Evolutionary conservation across 306 rosid genomes (phyloP), one percentile per base, ranked within the genome.

Genomic region (Pyrus betulifolia): DNA sequence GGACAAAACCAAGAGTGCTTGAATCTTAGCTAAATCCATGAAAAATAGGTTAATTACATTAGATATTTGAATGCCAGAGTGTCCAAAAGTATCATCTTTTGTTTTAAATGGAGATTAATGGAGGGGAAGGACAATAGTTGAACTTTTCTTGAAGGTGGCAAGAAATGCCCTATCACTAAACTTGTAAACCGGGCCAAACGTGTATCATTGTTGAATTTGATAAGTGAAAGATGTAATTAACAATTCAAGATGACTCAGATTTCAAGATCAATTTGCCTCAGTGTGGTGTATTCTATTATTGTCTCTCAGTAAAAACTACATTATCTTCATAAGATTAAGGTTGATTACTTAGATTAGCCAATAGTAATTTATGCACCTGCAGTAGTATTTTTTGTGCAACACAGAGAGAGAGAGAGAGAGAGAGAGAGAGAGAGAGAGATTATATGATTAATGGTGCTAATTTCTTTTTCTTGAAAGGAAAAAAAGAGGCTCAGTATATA

Each of bases 171-270:
- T 42, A 80, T 78, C 77, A 75, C 79, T 84, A 75, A 75, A 35
- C 51, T 21, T 35, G 22, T 19, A 66, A 66, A 27, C 70, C 28
- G 5, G 45, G 78, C 82, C 70, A 77, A 67, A 83, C 75, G 13
- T 25, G 14, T 31, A 66, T 69, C 55, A 86, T 84, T 86, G 84
- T 83, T 84, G 81, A 76, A 76, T 77, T 87, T 78, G 79, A 85
- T 81, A 74, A 79, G 79, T 71, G 6, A 78, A 80, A 78, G 63
- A 82, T 35, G 80, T 78, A 63, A 68, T 80, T 74, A 77, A 57
- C 54, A 79, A 70, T 82, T 81, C 79, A 69, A 68, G 81, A 78
- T 74, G 83, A 85, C 76, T 82, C 83, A 19, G 60, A 66, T 81
- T 52, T 79, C 57, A 79, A 88, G 83, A 33, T 69, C 74, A 72